phyloP scores from a whole-genome alignment of 768 basidiomycete genomes.

The Hygrophoropsis aurantiaca region DNA sequence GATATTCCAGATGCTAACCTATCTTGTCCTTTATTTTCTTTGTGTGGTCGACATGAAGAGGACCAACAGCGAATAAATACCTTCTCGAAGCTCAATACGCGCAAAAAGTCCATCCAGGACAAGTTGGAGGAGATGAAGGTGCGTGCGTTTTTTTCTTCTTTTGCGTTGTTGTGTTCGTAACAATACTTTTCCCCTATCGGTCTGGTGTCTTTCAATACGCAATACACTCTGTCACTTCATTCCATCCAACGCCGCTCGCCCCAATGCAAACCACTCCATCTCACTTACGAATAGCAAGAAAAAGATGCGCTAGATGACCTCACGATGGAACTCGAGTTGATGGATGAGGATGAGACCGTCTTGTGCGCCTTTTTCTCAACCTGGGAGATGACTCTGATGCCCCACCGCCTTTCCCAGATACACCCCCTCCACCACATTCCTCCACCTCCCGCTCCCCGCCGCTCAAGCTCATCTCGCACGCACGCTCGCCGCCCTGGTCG shows the following conservation, averaged over 20 bases:
- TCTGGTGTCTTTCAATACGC: too few species aligned
- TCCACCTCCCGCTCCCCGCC: slow-evolving; percentile 68
- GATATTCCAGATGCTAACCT: too few species aligned
- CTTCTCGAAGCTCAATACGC: slow-evolving; percentile 89
- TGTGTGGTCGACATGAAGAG: too few species aligned
- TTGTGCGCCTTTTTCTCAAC: slow-evolving; percentile 50
- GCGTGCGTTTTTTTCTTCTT: slow-evolving; percentile 13
- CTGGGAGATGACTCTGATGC: slow-evolving; percentile 1
- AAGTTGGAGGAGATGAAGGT: slow-evolving; percentile 77
- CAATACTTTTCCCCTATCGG: too few species aligned
- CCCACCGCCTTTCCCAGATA: slow-evolving; percentile 55
- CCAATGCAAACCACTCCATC: slow-evolving; percentile 1
- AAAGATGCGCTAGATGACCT: slow-evolving; percentile 94
- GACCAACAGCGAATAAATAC: slow-evolving; percentile 90
- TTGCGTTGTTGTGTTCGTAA: not conserved
- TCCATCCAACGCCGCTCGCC: too few species aligned
- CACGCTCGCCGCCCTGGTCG: slow-evolving; percentile 61
- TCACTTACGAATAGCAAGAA: slow-evolving; percentile 61
- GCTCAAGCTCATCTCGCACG: slow-evolving; percentile 72
- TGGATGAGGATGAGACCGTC: slow-evolving; percentile 80
- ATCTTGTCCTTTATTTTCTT: too few species aligned
- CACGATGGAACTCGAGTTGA: slow-evolving; percentile 81
- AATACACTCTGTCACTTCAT: too few species aligned
- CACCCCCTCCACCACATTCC: slow-evolving; percentile 86
- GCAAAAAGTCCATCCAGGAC: slow-evolving; percentile 70